Percentiles rank a stretch among this genome's conserved stretches.
Evolutionary conservation across 2,329 filamentous ascomycete genomes (phyloP).

Genomic region (Trichoderma lentiforme): DNA sequence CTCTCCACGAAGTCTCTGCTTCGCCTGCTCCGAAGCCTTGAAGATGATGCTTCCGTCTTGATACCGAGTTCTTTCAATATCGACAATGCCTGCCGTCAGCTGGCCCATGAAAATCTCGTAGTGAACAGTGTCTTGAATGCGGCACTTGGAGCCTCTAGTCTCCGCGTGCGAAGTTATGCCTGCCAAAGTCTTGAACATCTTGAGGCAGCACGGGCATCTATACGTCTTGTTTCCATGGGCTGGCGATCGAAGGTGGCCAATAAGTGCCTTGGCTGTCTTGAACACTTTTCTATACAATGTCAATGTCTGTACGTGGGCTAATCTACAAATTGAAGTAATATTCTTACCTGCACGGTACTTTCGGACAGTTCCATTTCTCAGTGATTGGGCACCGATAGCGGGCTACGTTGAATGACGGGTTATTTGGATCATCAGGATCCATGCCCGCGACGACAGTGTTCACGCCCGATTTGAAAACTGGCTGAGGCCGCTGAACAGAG

Average conservation of each 20-base stretch:
- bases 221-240: slow-evolving; percentile 37
- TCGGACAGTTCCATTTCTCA: slow-evolving; percentile 52
- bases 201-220: slow-evolving; percentile 45
- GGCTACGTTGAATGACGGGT: slow-evolving; percentile 44
- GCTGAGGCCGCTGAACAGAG: not conserved
- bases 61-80: slow-evolving; percentile 23
- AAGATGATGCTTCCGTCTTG: slow-evolving; percentile 31
- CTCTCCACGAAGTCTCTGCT: slow-evolving; percentile 4
- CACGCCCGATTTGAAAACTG: slow-evolving; percentile 19
- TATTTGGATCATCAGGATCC: slow-evolving; percentile 43
- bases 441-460: slow-evolving; percentile 18
- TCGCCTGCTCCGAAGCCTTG: slow-evolving; percentile 21
- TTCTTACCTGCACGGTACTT: slow-evolving; percentile 48
- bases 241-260: slow-evolving; percentile 43
- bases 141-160: slow-evolving; percentile 40
- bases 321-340: not conserved
- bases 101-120: slow-evolving; percentile 35
- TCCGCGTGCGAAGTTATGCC: slow-evolving; percentile 50
- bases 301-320: not conserved
- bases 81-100: slow-evolving; percentile 32
- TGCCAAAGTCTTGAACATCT: slow-evolving; percentile 39
- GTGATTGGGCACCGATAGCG: slow-evolving; percentile 44
- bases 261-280: slow-evolving; percentile 31
- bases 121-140: slow-evolving; percentile 39
- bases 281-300: slow-evolving; percentile 39